Conservation (phyloP, 2,329 filamentous ascomycete species). For the Colletotrichum costaricense region DNA sequence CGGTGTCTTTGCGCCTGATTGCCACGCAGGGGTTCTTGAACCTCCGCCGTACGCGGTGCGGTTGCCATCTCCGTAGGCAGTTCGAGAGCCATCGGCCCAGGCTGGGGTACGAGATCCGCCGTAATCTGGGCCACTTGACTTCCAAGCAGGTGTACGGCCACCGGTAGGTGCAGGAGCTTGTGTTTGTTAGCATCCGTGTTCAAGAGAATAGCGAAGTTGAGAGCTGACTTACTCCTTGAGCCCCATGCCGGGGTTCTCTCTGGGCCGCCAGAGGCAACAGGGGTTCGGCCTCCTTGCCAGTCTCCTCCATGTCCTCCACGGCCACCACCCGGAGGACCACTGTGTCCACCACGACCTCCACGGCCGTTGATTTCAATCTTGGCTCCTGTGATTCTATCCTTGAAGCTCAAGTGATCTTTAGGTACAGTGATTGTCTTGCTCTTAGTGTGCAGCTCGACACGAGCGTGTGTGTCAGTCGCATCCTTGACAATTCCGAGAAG, state of each 20-base stretch:
- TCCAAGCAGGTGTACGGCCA: constrained; percentile 73
- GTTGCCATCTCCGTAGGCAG: constrained; percentile 77
- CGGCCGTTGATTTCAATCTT: constrained; percentile 76
- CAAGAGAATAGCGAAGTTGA: constrained; percentile 37
- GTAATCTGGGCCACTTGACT: constrained; percentile 55
- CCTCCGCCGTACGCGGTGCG: constrained; percentile 83
- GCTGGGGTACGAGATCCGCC: constrained; percentile 74
- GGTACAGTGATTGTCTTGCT: constrained; percentile 89
- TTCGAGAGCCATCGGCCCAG: constrained; percentile 76
- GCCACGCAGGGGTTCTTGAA: constrained; percentile 81
- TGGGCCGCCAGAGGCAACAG: constrained; percentile 67
- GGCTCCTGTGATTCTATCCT: constrained; percentile 84
- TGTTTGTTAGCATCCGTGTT: constrained; percentile 40
- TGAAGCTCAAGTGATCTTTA: constrained; percentile 85
- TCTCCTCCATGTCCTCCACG: constrained; percentile 55
- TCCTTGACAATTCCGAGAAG: constrained; percentile 96
- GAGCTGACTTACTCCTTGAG: constrained; percentile 67
- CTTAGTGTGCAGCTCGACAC: constrained; percentile 94
- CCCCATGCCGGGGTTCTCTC: constrained; percentile 85
- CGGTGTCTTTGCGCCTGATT: constrained; percentile 80
- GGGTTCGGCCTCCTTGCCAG: constrained; percentile 77
- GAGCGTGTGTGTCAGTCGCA: constrained; percentile 85
- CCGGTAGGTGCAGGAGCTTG: constrained; percentile 66
- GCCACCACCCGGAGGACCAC: constrained; percentile 52
- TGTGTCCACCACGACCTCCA: constrained; percentile 59